These are phyloP conservation scores for Vinca minor DNA, from an alignment of 257 asterid genomes.

Conservation along the genomic window DNA sequence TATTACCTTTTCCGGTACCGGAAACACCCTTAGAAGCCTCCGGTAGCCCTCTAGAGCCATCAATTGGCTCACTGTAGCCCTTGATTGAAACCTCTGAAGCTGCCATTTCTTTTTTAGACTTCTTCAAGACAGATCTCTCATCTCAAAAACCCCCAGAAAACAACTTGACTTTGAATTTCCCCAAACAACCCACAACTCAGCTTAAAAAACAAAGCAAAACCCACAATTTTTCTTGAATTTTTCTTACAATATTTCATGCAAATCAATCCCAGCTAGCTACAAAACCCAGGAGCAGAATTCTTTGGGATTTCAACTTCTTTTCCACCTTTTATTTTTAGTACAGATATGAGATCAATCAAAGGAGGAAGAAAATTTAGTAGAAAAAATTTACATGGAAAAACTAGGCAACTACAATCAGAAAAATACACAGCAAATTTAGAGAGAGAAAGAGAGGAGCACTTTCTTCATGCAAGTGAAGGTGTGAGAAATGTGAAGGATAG, in stretches of 20 bases:
- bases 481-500: background rate
- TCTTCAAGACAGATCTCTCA: constrained; percentile 60
- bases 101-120: constrained; percentile 36
- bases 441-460: constrained; percentile 7
- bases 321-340: background rate
- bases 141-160: constrained; percentile 24
- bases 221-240: too few relatives aligned
- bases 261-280: too few relatives aligned
- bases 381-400: too few relatives aligned
- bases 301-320: constrained; percentile 9
- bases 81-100: constrained; percentile 52
- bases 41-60: constrained; percentile 18
- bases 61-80: constrained; percentile 43
- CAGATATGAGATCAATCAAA: constrained; percentile 2
- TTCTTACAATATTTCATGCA: background rate
- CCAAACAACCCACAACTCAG: too few relatives aligned
- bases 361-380: background rate
- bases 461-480: constrained; percentile 23
- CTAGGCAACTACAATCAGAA: too few relatives aligned
- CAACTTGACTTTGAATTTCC: too few relatives aligned
- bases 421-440: too few relatives aligned
- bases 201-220: constrained; percentile 3
- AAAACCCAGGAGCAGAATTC: constrained; percentile 2
- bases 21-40: constrained; percentile 30
- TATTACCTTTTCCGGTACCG: constrained; percentile 45